Base-by-base conservation (phyloP, 1,139 yeast genomes). In the Diutina pseudorugosa region DNA sequence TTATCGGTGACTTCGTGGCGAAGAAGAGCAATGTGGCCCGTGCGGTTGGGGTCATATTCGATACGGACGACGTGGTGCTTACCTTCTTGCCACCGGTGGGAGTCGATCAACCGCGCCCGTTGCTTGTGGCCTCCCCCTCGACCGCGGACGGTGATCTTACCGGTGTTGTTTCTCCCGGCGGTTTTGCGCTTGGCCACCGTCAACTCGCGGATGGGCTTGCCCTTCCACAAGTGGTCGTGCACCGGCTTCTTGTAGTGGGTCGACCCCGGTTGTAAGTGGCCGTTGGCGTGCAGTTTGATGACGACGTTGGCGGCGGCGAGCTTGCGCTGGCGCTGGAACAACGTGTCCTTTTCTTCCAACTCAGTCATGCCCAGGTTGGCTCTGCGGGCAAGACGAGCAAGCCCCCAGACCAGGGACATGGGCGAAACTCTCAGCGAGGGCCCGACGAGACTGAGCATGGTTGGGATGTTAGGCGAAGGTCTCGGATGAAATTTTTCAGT, bases 81-180 rank as follows among this genome's bases (percentile, higher is more conserved):
- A 23, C 98, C 98, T 1, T 82, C 69, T 2, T 66, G 76, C 50
- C 67, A 64, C 62, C 99, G 79, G 61, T 75, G 74, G 63, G 84
- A 83, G 67, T 93, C 99, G 30, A 93, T 77, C 51, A 87, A 67
- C 62, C 99, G 80, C 47, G 86, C 79, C 68, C 98, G 80, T 63
- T 90, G 83, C 67, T 86, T 89, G 66, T 88, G 95, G 50, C 98
- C 98, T 62, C 98, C 98, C 66, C 98, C 98, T 67, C 94, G 82
- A 65, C 94, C 97, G 65, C 98, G 82, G 47, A 89, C 85, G 8
- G 96, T 88, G 61, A 93, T 88, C 59, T 80, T 78, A 60, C 99
- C 99, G 12, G 85, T 75, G 67, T 86, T 77, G 67, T 93, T 91
- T 71, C 99, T 83, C 59, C 99, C 99, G 53, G 95, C 85, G 51